These are phyloP conservation scores for Crucibulum laeve DNA, from an alignment of 768 basidiomycete species.

Conservation along the genomic window DNA sequence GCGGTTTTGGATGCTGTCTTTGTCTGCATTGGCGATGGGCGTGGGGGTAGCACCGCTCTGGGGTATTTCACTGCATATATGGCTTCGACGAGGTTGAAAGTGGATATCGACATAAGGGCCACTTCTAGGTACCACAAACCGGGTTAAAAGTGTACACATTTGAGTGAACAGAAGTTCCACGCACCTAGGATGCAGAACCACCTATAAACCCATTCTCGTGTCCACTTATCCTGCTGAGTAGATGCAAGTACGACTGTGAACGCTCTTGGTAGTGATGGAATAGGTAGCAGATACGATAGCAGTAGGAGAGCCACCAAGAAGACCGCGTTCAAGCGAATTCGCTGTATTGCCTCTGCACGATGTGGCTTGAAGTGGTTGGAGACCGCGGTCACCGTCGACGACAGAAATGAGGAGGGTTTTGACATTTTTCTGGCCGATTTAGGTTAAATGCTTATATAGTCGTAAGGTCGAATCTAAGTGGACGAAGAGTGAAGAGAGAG, in stretches of 20 bases:
- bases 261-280: slow-evolving; percentile 34
- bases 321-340: slow-evolving; percentile 36
- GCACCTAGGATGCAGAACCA: slow-evolving; percentile 36
- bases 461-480: no score
- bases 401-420: no score
- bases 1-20: slow-evolving; percentile 15
- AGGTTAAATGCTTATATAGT: no score
- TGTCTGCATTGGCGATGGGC: slow-evolving; percentile 26
- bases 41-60: slow-evolving; percentile 27
- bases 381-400: slow-evolving; percentile 14
- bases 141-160: background rate
- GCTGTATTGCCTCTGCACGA: slow-evolving; percentile 37
- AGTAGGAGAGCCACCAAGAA: slow-evolving; percentile 26
- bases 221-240: slow-evolving; percentile 22
- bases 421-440: no score
- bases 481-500: no score
- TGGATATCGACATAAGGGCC: slow-evolving; percentile 23
- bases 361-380: slow-evolving; percentile 37
- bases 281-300: slow-evolving; percentile 33
- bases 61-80: slow-evolving; percentile 40
- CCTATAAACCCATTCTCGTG: slow-evolving; percentile 29
- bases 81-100: slow-evolving; percentile 36
- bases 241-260: slow-evolving; percentile 19
- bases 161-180: slow-evolving; percentile 8
- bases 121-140: slow-evolving; percentile 23